Base-by-base conservation (phyloP, 2,329 filamentous ascomycete species). In the Xylariales sp. region DNA sequence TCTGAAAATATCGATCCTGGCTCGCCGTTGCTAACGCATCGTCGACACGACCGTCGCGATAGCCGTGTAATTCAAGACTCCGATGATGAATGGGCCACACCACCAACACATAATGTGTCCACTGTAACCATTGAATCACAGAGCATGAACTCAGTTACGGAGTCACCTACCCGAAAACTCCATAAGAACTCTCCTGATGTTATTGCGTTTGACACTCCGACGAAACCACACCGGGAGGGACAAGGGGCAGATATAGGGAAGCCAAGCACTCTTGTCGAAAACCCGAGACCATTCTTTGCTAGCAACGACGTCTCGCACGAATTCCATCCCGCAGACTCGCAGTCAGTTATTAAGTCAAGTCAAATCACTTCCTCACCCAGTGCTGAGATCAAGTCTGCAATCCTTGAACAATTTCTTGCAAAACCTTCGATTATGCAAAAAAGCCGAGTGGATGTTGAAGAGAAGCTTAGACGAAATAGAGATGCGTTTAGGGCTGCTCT, bases 51-150 rank as follows among this genome's bases (percentile, higher is more conserved):
- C 19, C 53, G 55, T 30, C 45, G 27, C 15, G 48, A 62, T 37
- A 58, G 63, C 20, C 57, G 62, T 23, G 54, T 76, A 6, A 70
- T 79, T 28, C 63, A 71, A 36, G 76, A 80, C 47, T 80, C 76
- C 0, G 76, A 79, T 30, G 75, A 78, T 29, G 74, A 78, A 29
- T 70, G 69, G 29, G 48, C 70, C 5, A 67, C 66, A 5, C 63
- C 70, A 11, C 61, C 57, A 7, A 57, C 56, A 8, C 57, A 54
- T 25, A 55, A 70, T 50, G 42, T 52, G 38, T 50, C 56, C 4
- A 52, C 53, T 11, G 48, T 55, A 15, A 53, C 53, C 20, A 45
- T 47, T 23, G 49, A 45, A 39, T 53, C 46, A 14, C 42, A 32
- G 17, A 46, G 37, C 24, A 46, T 41, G 27, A 17, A 14, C 15